phyloP scores from a whole-genome alignment of 768 basidiomycete species.

The Boletus reticulatus region DNA sequence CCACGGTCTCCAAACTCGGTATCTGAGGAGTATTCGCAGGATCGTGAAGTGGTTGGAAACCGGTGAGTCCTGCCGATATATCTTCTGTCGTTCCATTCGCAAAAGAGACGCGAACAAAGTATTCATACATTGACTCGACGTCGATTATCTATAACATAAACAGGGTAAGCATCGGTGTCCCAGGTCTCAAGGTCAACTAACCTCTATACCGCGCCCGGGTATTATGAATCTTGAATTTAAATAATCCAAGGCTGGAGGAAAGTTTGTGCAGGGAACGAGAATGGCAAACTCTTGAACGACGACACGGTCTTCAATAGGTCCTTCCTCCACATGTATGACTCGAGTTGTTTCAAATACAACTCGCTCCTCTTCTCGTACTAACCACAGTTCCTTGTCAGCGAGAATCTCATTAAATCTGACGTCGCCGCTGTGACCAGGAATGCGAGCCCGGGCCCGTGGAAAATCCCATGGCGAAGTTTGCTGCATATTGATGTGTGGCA shows the following conservation, averaged over 20 bases:
- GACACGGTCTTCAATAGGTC: neutral
- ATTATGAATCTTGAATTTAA: neutral
- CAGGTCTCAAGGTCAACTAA: neutral
- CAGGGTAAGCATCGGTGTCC: neutral
- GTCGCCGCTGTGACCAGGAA: neutral
- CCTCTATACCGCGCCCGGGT: neutral
- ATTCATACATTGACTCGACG: slow-evolving; percentile 18
- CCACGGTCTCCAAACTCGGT: neutral
- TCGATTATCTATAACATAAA: neutral
- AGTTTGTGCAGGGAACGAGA: slow-evolving; percentile 21
- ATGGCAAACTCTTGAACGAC: slow-evolving; percentile 12
- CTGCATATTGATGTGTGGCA: too few relatives aligned
- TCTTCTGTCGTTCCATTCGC: slow-evolving; percentile 15
- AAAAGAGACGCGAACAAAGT: slow-evolving; percentile 13
- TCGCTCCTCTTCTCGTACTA: slow-evolving; percentile 16
- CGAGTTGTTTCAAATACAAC: slow-evolving; percentile 13
- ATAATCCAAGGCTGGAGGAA: slow-evolving; percentile 12
- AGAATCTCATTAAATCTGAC: neutral
- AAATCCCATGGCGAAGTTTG: too few relatives aligned
- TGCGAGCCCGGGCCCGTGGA: too few relatives aligned
- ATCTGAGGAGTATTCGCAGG: neutral
- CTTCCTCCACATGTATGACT: neutral
- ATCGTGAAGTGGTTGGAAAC: too few relatives aligned
- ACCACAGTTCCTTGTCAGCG: slow-evolving; percentile 4
- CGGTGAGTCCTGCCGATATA: slow-evolving; percentile 14